A percentile compares a stretch with the other conserved stretches of the same genome.
Conservation (phyloP, 306 rosid species). For the Ochetophila trinervis region DNA sequence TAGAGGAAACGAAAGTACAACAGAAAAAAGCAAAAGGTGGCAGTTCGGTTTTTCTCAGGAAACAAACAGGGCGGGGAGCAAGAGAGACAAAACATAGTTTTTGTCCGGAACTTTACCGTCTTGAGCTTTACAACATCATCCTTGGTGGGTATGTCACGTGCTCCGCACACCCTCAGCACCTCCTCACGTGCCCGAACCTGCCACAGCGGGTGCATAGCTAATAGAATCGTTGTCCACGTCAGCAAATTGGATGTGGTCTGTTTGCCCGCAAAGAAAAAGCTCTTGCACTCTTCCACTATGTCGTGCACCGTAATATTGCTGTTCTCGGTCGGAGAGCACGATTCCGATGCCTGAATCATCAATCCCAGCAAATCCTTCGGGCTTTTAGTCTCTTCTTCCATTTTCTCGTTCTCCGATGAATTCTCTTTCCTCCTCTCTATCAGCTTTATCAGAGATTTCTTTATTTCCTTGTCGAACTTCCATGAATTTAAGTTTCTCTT, state of each 20-base stretch:
- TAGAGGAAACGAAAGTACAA: too few relatives aligned
- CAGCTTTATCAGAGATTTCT: conserved; percentile 54
- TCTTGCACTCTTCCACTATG: conserved; percentile 96
- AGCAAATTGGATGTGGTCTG: conserved; percentile 97
- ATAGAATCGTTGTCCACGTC: conserved; percentile 94
- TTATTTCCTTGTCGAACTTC: conserved; percentile 71
- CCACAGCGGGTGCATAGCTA: conserved; percentile 98
- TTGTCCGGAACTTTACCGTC: conserved; percentile 53
- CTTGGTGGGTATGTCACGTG: conserved; percentile 80
- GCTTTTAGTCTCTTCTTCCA: conserved; percentile 31
- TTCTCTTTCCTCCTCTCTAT: conserved; percentile 44
- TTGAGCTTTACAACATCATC: conserved; percentile 78
- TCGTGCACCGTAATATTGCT: conserved; percentile 61
- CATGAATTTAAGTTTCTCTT: conserved; percentile 67
- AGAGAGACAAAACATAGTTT: conserved; percentile 38
- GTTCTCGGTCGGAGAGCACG: conserved; percentile 10
- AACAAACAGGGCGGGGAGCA: conserved; percentile 28
- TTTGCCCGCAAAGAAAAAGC: conserved; percentile 97
- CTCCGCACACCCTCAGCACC: conserved; percentile 67
- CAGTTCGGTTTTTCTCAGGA: conserved; percentile 26
- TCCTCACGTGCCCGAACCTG: conserved; percentile 93
- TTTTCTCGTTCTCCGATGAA: not conserved
- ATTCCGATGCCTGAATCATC: conserved; percentile 68
- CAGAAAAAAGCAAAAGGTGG: conserved; percentile 29
- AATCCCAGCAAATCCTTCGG: conserved; percentile 75